Evolutionary conservation across 1,284 basidiomycete genomes (phyloP), one percentile per base, ranked within the genome.

Genomic region (Vanrija sp.): DNA sequence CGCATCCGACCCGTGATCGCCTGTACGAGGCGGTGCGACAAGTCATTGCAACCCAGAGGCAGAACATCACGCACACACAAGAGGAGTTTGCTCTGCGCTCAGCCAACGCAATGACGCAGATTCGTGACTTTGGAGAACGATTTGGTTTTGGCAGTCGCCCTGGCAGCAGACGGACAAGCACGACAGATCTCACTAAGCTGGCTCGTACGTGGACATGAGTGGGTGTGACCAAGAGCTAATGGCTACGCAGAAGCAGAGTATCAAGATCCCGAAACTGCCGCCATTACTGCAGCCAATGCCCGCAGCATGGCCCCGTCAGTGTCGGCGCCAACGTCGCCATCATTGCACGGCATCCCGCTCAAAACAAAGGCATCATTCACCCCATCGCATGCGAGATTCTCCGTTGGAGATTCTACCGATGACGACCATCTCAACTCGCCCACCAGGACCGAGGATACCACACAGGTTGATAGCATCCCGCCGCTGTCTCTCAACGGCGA

Each of bases 11-110:
- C 19, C 48, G 60, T 19, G 70, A 68, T 21, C 58, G 71, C 21
- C 67, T 78, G 42, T 60, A 67, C 16, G 71, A 74, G 43, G 65
- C 72, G 0, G 74, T 78, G 3, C 57, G 68, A 16, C 62, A 66
- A 29, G 71, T 67, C 10, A 68, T 78, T 49, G 68, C 66, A 19
- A 58, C 65, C 29, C 71, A 70, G 38, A 60, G 67, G 8, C 65
- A 68, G 38, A 65, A 48, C 43, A 55, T 70, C 29, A 64, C 64
- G 12, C 66, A 72, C 18, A 70, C 68, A 58, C 65, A 67, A 29
- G 73, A 73, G 43, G 67, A 70, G 46, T 55, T 77, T 8, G 69
- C 73, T 38, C 57, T 58, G 23, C 63, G 68, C 16, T 66, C 65
- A 6, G 68, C 72, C 44, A 64, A 57, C 21, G 72, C 72, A 5